phyloP scores from a whole-genome alignment of 768 basidiomycete species.

The Russula olivacea region DNA sequence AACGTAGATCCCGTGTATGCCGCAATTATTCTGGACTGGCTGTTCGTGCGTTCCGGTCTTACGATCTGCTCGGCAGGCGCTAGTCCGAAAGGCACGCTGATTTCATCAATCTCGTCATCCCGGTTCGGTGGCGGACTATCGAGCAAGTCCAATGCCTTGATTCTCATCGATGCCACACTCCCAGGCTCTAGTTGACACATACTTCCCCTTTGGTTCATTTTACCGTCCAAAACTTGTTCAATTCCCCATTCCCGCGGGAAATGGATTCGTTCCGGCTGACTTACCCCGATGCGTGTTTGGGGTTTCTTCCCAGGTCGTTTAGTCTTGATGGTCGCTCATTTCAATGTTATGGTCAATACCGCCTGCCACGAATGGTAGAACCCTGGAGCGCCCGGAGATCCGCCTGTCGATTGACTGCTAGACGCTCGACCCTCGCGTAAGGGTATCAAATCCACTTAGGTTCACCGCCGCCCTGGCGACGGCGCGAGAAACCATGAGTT shows the following conservation, averaged over 20 bases:
- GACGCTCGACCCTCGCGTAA: constrained; percentile 18
- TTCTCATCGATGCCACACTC: constrained; percentile 16
- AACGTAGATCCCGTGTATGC: constrained; percentile 22
- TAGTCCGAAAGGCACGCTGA: constrained; percentile 24
- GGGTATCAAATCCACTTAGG: constrained; percentile 12
- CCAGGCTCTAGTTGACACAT: constrained; percentile 12
- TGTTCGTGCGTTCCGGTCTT: constrained; percentile 18
- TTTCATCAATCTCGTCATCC: constrained; percentile 23
- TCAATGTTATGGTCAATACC: constrained; percentile 15
- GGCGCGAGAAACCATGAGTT: constrained; percentile 23
- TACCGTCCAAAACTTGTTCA: constrained; percentile 19
- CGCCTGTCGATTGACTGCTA: constrained; percentile 20
- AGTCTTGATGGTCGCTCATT: constrained; percentile 21
- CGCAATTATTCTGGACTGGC: constrained; percentile 13
- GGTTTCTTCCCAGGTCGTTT: constrained; percentile 19
- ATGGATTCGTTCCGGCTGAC: constrained; percentile 21
- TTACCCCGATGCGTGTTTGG: constrained; percentile 13
- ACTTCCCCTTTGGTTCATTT: constrained; percentile 22
- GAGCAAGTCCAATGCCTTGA: constrained; percentile 15
- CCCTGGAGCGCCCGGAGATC: constrained; percentile 24
- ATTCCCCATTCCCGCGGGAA: constrained; percentile 22
- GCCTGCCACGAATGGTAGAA: constrained; percentile 20
- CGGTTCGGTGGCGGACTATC: constrained; percentile 16
- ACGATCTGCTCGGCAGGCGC: constrained; percentile 20
- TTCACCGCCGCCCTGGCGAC: constrained; percentile 26